These are phyloP conservation scores for Flaveria ramosissima DNA, from an alignment of 129 eudicot species.

Conservation along the genomic window DNA sequence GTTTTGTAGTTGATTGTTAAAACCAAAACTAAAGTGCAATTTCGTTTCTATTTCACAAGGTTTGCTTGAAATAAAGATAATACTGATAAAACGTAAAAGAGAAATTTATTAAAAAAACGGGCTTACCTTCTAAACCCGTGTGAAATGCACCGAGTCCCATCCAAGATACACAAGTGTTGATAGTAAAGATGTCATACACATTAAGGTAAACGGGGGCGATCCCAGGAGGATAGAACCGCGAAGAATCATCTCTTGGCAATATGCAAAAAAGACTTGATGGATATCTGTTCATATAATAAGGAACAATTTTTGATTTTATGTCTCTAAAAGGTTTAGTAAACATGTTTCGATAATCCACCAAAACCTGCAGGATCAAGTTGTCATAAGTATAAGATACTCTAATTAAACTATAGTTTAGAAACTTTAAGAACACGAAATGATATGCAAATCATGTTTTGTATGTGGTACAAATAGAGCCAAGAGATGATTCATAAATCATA, in stretches of 20 bases:
- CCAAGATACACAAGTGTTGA: conserved; percentile 77
- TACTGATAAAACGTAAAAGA: too few species aligned
- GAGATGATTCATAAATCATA: not conserved
- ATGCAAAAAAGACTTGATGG: conserved; percentile 56
- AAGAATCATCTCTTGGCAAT: conserved; percentile 56
- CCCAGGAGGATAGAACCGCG: conserved; percentile 46
- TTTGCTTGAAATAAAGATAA: too few species aligned
- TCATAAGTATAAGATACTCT: not conserved
- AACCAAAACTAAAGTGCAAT: too few species aligned
- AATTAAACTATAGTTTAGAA: not conserved
- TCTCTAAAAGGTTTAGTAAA: conserved; percentile 29
- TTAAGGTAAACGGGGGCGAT: conserved; percentile 78
- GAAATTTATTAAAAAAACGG: too few species aligned
- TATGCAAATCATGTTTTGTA: not conserved
- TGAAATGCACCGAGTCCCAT: conserved; percentile 94
- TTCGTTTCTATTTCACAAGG: too few species aligned
- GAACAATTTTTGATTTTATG: conserved; percentile 59
- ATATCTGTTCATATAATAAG: conserved; percentile 47
- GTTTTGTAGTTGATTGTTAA: too few species aligned
- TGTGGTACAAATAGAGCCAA: not conserved
- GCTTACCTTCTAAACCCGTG: conserved; percentile 81
- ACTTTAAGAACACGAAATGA: not conserved
- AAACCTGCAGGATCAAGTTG: conserved; percentile 27
- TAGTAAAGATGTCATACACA: conserved; percentile 74
- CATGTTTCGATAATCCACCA: conserved; percentile 12